These are phyloP conservation scores for Ceratocystis eucalypticola DNA, from an alignment of 2,329 filamentous ascomycete genomes.

Conservation along the genomic window DNA sequence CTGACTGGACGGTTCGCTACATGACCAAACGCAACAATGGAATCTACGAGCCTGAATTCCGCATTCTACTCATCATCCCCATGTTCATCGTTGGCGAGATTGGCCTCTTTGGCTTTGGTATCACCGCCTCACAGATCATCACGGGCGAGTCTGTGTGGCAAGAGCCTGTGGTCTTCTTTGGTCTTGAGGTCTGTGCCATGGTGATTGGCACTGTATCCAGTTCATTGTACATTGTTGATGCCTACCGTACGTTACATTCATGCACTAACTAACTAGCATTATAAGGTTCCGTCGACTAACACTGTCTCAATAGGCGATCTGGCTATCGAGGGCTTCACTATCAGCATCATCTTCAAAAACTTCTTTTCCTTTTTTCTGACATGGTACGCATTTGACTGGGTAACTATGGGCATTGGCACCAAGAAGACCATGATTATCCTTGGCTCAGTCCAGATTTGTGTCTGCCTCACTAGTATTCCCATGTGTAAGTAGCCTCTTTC, in stretches of 20 bases:
- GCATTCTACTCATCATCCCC: conserved; percentile 68
- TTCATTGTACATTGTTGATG: conserved; percentile 82
- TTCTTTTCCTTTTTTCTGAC: conserved; percentile 80
- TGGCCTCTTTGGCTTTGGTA: conserved; percentile 74
- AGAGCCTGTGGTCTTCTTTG: conserved; percentile 70
- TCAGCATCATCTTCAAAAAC: conserved; percentile 87
- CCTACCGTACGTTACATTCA: conserved; percentile 52
- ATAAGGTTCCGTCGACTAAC: conserved; percentile 15
- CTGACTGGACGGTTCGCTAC: conserved; percentile 56
- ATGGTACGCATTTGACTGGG: conserved; percentile 73
- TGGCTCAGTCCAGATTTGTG: conserved; percentile 59
- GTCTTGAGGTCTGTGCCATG: conserved; percentile 74
- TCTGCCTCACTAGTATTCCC: conserved; percentile 63
- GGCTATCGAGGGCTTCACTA: conserved; percentile 77
- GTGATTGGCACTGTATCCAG: conserved; percentile 78
- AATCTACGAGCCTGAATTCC: conserved; percentile 83
- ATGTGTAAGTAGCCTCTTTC: conserved; percentile 53
- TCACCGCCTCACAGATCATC: conserved; percentile 50
- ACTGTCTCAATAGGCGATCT: conserved; percentile 46
- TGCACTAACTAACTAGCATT: conserved; percentile 8
- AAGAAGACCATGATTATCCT: conserved; percentile 53
- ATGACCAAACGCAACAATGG: conserved; percentile 66
- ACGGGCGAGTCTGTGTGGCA: conserved; percentile 50
- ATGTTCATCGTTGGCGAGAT: conserved; percentile 65
- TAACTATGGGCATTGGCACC: conserved; percentile 47